phyloP scores from a whole-genome alignment of 2,329 filamentous ascomycete genomes.

The Colletotrichum godetiae region DNA sequence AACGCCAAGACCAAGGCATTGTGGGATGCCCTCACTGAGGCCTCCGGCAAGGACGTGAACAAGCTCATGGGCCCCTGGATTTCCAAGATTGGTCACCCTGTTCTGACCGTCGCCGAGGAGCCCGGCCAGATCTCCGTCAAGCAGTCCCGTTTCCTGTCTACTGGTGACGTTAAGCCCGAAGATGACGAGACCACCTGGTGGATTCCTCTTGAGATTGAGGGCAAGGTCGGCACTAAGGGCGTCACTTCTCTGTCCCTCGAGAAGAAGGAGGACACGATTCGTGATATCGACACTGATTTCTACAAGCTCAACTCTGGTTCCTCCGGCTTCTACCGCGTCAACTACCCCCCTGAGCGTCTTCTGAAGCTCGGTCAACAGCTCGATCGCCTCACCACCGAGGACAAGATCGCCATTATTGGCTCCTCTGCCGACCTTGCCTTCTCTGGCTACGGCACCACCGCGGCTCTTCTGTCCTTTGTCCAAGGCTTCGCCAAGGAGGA shows the following conservation, averaged over 20 bases:
- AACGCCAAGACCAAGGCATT: constrained; percentile 93
- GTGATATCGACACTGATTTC: constrained; percentile 80
- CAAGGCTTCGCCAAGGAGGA: constrained; percentile 85
- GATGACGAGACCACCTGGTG: constrained; percentile 96
- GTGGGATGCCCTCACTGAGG: constrained; percentile 88
- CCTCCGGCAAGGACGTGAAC: constrained; percentile 87
- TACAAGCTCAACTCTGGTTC: constrained; percentile 95
- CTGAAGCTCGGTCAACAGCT: constrained; percentile 83
- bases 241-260: constrained; percentile 76
- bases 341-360: constrained; percentile 88
- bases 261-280: constrained; percentile 80
- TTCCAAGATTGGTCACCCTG: constrained; percentile 92
- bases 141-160: constrained; percentile 90
- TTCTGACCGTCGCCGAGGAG: constrained; percentile 87
- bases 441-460: constrained; percentile 84
- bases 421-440: constrained; percentile 91
- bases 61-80: constrained; percentile 96
- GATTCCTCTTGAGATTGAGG: constrained; percentile 89
- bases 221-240: constrained; percentile 73
- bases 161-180: constrained; percentile 89
- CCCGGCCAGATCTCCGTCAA: constrained; percentile 83
- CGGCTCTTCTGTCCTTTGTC: constrained; percentile 84
- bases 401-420: constrained; percentile 92
- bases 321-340: constrained; percentile 90
- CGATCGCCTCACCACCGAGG: constrained; percentile 80